Base-by-base conservation (phyloP, 306 rosid genomes). In the Canavalia ensiformis region DNA sequence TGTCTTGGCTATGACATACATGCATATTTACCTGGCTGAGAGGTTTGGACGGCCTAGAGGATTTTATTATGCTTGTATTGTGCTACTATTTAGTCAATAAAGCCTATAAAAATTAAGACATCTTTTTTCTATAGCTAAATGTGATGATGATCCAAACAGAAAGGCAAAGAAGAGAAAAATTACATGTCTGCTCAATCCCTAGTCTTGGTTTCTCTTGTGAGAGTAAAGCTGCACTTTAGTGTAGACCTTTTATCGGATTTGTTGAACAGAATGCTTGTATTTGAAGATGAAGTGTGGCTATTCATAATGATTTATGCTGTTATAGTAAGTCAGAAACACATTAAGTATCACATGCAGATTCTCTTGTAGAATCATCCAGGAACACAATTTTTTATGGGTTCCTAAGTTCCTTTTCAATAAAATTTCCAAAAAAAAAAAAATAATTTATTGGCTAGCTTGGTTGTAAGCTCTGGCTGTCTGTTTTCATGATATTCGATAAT, bases 271-370 rank as follows among this genome's bases (percentile, higher is more conserved):
- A 30, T 54, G 62, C n/a, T 44, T 54, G 71, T 68, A 62, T 65
- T 72, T 71, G 68, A 68, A 63, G 51, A 66, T 46, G 72, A 18
- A 18, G 25, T 18, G 25, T 18, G 25, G 25, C 25, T 18, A 18
- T 18, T 18, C 25, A 18, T 18, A 18, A 18, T 18, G 25, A 18
- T 18, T 18, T 18, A 18, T 18, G 33, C 37, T 37, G 66, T 50
- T 71, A 25, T 5, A 41, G 12, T 11, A 49, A 65, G 46, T 13
- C 46, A 64, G 69, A 39, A 67, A 42, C 34, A 6, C 50, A 35
- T 28, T 33, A 34, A 60, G 66, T 80, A 72, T 80, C 55, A 72
- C 37, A 72, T 70, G 7, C 73, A 37, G 35, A 45, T 50, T 70
- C 29, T 80, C 35, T 35, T 58, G 37, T 66, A 46, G 72, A 80